These are phyloP conservation scores for Suhomyces faveliae DNA, from an alignment of 805 yeast species.

Conservation along the genomic window DNA sequence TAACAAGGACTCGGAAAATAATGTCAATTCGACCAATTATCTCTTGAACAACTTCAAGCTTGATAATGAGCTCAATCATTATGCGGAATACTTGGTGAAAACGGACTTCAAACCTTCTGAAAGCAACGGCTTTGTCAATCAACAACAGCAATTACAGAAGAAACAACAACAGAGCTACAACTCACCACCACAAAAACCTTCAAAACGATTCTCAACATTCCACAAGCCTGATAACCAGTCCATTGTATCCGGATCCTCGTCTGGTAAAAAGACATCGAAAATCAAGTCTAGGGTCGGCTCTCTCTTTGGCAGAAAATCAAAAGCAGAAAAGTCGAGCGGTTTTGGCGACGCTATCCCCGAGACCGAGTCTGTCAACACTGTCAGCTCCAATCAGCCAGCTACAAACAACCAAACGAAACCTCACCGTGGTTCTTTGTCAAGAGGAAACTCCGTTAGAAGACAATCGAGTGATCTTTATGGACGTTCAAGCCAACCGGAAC, in stretches of 20 bases:
- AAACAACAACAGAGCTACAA: slow-evolving; percentile 6
- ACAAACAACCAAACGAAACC: slow-evolving; percentile 3
- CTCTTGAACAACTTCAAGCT: slow-evolving; percentile 49
- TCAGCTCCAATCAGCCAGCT: slow-evolving; percentile 8
- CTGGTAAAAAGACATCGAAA: slow-evolving; percentile 34
- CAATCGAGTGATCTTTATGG: slow-evolving; percentile 6
- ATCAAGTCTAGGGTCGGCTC: slow-evolving; percentile 75
- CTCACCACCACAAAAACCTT: slow-evolving; percentile 1
- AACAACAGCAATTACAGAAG: slow-evolving; percentile 13
- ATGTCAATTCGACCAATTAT: slow-evolving; percentile 66
- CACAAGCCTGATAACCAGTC: slow-evolving; percentile 9
- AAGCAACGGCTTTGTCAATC: slow-evolving; percentile 9
- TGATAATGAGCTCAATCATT: slow-evolving; percentile 36
- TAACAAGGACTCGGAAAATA: slow-evolving; percentile 27
- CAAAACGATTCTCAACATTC: slow-evolving; percentile 9
- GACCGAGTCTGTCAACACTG: slow-evolving; percentile 26
- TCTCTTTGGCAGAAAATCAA: slow-evolving; percentile 60
- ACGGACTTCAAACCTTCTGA: slow-evolving; percentile 19
- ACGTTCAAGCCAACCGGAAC: neutral
- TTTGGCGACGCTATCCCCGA: slow-evolving; percentile 32
- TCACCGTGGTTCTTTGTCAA: slow-evolving; percentile 12
- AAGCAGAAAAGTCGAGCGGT: slow-evolving; percentile 30
- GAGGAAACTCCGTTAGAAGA: slow-evolving; percentile 13
- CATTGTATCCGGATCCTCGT: slow-evolving; percentile 13
- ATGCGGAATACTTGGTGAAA: slow-evolving; percentile 33